A percentile compares a stretch with the other conserved stretches of the same genome.
phyloP scores from a whole-genome alignment of 192 early-diverging fungal genomes.

The Mortierella alpina region DNA sequence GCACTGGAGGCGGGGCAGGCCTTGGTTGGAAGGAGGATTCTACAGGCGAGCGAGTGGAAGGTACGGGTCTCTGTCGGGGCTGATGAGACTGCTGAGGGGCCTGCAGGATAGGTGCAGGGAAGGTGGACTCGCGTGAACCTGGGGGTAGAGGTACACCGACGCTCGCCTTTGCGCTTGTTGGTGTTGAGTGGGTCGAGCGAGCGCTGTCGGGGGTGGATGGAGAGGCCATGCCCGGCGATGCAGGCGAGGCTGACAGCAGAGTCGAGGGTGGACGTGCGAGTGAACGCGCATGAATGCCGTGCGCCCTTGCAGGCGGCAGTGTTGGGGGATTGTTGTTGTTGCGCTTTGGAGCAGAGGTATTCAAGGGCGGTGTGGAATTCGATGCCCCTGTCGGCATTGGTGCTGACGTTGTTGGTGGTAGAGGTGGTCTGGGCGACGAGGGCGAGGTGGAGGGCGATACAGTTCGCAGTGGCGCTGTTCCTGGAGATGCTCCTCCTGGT shows the following conservation, averaged over 20 bases:
- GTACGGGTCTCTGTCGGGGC: constrained; percentile 21
- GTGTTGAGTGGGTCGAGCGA: not conserved
- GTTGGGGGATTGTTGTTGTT: constrained; percentile 25
- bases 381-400: not conserved
- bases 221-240: not conserved
- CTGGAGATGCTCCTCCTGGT: constrained; percentile 9
- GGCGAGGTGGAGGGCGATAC: constrained; percentile 16
- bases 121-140: constrained; percentile 16
- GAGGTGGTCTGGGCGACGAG: not conserved
- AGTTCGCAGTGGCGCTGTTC: not conserved
- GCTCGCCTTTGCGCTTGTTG: not conserved
- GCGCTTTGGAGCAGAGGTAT: constrained; percentile 14
- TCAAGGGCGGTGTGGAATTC: not conserved
- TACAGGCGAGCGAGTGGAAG: constrained; percentile 17
- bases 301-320: constrained; percentile 46
- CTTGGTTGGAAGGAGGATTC: constrained; percentile 8
- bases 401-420: constrained; percentile 14
- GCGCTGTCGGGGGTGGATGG: not conserved
- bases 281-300: constrained; percentile 45
- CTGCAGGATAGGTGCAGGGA: constrained; percentile 23
- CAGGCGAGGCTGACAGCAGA: not conserved
- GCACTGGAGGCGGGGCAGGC: constrained; percentile 17
- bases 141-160: constrained; percentile 4
- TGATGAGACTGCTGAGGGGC: constrained; percentile 46
- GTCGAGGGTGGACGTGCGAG: constrained; percentile 21